These are phyloP conservation scores for Pterulicium gracile DNA, from an alignment of 1,284 basidiomycete genomes.

Conservation along the genomic window DNA sequence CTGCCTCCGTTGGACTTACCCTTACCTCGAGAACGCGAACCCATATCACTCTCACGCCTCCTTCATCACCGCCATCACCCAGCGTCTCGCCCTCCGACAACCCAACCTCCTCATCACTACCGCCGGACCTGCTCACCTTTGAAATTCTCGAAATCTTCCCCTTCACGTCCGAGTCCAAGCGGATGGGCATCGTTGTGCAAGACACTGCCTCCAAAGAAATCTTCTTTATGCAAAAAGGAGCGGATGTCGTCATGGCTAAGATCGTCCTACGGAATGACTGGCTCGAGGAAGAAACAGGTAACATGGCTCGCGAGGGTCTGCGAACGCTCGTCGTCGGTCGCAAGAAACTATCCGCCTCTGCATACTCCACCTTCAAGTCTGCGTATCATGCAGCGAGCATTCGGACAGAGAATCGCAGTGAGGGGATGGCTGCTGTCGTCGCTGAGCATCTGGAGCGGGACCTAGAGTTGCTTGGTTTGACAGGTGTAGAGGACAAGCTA, in stretches of 20 bases:
- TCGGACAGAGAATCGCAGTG: constrained; percentile 68
- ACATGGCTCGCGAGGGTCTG: constrained; percentile 96
- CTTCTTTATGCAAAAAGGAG: constrained; percentile 92
- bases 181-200: constrained; percentile 95
- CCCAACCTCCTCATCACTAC: no score
- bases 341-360: constrained; percentile 61
- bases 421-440: constrained; percentile 72
- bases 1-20: constrained; percentile 86
- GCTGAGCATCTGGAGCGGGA: constrained; percentile 77
- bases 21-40: constrained; percentile 85
- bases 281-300: constrained; percentile 97
- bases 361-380: constrained; percentile 68
- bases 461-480: constrained; percentile 86
- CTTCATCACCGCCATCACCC: no score
- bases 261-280: constrained; percentile 97
- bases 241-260: constrained; percentile 92
- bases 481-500: constrained; percentile 97
- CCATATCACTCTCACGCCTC: constrained; percentile 70
- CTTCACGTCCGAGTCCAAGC: constrained; percentile 96
- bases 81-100: no score
- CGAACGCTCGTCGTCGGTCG: constrained; percentile 90
- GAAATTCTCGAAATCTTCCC: constrained; percentile 95
- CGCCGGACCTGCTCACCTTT: constrained; percentile 57
- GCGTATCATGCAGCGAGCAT: constrained; percentile 75
- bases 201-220: constrained; percentile 71